Conservation (phyloP, 352 stramenopile species). For the Albugo candida region DNA sequence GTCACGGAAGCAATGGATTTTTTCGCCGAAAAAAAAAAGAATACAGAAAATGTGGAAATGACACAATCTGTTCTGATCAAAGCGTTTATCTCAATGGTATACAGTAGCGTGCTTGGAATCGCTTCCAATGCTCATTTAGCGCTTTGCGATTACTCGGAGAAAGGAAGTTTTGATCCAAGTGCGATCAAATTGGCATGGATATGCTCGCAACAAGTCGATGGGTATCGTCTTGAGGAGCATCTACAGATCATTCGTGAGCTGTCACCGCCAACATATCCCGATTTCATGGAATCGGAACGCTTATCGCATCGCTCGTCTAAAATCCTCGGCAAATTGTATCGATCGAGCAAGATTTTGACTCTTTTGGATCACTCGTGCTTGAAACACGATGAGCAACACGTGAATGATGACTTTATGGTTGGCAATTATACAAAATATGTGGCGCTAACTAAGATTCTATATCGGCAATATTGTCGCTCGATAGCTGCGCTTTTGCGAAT, state of each 20-base stretch:
- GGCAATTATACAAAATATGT: slow-evolving; percentile 29
- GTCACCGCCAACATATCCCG: slow-evolving; percentile 36
- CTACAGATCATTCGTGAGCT: slow-evolving; percentile 26
- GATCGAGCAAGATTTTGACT: slow-evolving; percentile 19
- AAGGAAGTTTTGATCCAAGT: slow-evolving; percentile 25
- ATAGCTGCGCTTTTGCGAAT: slow-evolving; percentile 30
- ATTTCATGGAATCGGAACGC: slow-evolving; percentile 61
- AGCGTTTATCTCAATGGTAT: slow-evolving; percentile 56
- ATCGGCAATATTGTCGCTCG: slow-evolving; percentile 44
- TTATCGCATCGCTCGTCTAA: slow-evolving; percentile 43
- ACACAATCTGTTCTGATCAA: slow-evolving; percentile 24
- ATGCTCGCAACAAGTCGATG: slow-evolving; percentile 56
- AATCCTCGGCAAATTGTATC: slow-evolving; percentile 56
- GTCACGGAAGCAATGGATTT: slow-evolving; percentile 15
- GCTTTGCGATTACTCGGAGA: slow-evolving; percentile 22
- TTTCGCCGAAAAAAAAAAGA: slow-evolving; percentile 9
- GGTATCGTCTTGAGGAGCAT: slow-evolving; percentile 31
- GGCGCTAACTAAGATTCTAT: slow-evolving; percentile 18
- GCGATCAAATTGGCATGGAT: slow-evolving; percentile 39
- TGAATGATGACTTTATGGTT: slow-evolving; percentile 33
- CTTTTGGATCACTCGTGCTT: slow-evolving; percentile 23
- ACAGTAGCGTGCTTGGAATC: slow-evolving; percentile 50
- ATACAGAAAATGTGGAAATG: slow-evolving; percentile 3
- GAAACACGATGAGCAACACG: slow-evolving; percentile 8
- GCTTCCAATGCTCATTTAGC: slow-evolving; percentile 65